Conservation (phyloP, 805 yeast genomes). For the Wickerhamiella brachini region DNA sequence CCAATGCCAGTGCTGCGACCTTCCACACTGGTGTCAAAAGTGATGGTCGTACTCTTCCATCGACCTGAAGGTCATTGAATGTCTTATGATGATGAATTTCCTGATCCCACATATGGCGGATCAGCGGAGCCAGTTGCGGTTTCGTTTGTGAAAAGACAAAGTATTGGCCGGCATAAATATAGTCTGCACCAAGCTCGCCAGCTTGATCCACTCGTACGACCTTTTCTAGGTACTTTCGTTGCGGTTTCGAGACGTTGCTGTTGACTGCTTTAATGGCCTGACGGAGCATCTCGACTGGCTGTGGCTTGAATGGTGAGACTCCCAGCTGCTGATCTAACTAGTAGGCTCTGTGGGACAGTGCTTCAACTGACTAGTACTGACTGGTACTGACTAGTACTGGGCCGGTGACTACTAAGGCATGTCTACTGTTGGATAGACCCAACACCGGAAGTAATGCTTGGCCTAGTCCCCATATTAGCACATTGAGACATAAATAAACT, state of each 20-base stretch:
- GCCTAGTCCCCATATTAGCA: too few relatives aligned
- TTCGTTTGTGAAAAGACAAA: conserved; percentile 52
- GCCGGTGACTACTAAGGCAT: too few relatives aligned
- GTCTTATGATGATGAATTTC: conserved; percentile 83
- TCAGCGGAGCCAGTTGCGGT: conserved; percentile 64
- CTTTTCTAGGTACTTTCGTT: conserved; percentile 18
- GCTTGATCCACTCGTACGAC: conserved; percentile 88
- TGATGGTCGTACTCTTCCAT: conserved; percentile 80
- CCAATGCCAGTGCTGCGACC: conserved; percentile 75
- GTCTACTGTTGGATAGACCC: too few relatives aligned
- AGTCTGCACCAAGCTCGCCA: conserved; percentile 92
- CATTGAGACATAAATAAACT: neutral
- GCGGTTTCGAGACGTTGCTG: conserved; percentile 12
- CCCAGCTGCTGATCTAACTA: too few relatives aligned
- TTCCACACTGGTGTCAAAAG: conserved; percentile 88
- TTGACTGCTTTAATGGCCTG: conserved; percentile 18
- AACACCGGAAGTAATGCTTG: too few relatives aligned
- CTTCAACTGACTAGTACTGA: too few relatives aligned
- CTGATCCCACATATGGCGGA: conserved; percentile 97
- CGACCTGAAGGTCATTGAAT: conserved; percentile 61
- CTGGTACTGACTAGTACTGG: too few relatives aligned
- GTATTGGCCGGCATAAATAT: conserved; percentile 85
- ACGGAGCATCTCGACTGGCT: neutral
- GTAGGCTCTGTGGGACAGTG: too few relatives aligned
- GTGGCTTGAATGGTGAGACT: too few relatives aligned